These are phyloP conservation scores for Plasmodium sp. DNA, from an alignment of 169 alveolate species.

Conservation along the genomic window DNA sequence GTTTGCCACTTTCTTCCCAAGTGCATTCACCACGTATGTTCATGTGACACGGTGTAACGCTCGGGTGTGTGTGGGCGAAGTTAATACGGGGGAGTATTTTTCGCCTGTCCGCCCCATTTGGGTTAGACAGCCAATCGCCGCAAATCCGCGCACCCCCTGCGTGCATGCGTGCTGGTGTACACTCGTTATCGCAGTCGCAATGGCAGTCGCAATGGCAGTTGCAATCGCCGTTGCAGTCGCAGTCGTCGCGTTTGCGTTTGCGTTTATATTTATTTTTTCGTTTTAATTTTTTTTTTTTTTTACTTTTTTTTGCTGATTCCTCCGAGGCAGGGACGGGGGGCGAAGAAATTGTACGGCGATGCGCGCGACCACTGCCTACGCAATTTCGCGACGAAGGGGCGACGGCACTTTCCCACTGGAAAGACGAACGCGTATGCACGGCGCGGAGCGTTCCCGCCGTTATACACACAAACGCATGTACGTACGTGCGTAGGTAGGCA, in stretches of 20 bases:
- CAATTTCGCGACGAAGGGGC: not conserved
- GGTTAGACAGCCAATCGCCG: not conserved
- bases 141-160: not conserved
- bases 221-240: not conserved
- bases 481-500: not conserved
- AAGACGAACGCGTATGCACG: not conserved
- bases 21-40: not conserved
- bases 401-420: not conserved
- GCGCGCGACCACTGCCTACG: not conserved
- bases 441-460: not conserved
- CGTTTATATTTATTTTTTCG: not conserved
- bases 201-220: not conserved
- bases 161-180: not conserved
- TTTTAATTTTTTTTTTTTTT: not conserved
- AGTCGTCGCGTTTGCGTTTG: not conserved
- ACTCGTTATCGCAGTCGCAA: not conserved
- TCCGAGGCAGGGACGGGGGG: not conserved
- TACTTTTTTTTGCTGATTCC: not conserved
- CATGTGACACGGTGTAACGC: not conserved
- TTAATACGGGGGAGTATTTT: not conserved
- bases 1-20: not conserved
- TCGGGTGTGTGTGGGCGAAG: not conserved
- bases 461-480: not conserved
- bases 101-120: not conserved
- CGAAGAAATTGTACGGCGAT: not conserved